A percentile compares a stretch with the other conserved stretches of the same genome.
Conservation (phyloP, 768 basidiomycete genomes). For the Gelatoporia subvermispora region DNA sequence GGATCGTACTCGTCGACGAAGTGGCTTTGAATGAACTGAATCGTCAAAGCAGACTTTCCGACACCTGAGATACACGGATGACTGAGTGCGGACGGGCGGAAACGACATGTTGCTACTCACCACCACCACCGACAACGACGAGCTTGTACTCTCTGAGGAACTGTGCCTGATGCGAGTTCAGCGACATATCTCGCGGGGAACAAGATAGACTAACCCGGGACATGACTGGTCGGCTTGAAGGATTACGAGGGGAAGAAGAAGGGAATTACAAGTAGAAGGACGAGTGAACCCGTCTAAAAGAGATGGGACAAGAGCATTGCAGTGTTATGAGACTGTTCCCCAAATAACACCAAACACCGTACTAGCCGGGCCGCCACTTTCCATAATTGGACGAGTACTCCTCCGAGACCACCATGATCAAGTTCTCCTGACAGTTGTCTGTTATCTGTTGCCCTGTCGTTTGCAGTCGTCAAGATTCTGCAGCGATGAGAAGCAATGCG, state of each 20-base stretch:
- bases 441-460: no score
- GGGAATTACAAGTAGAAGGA: constrained; percentile 2
- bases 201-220: constrained; percentile 26
- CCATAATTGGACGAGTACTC: not conserved
- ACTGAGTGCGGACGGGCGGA: not conserved
- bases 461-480: no score
- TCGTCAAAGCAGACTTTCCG: constrained; percentile 91
- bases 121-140: constrained; percentile 97
- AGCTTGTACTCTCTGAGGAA: constrained; percentile 97
- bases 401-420: no score
- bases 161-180: constrained; percentile 50
- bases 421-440: no score
- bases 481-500: no score
- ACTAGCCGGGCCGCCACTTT: no score
- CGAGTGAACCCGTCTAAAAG: constrained; percentile 12
- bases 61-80: constrained; percentile 36
- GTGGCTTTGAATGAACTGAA: constrained; percentile 96
- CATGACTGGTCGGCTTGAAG: constrained; percentile 17
- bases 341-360: constrained; percentile 11
- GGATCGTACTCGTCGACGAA: constrained; percentile 94
- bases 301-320: constrained; percentile 3
- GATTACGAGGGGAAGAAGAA: constrained; percentile 8
- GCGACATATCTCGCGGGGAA: not conserved
- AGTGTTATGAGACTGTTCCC: constrained; percentile 1
- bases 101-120: constrained; percentile 36